Conservation (phyloP, 2,329 filamentous ascomycete species). For the Metarhizium anisopliae region DNA sequence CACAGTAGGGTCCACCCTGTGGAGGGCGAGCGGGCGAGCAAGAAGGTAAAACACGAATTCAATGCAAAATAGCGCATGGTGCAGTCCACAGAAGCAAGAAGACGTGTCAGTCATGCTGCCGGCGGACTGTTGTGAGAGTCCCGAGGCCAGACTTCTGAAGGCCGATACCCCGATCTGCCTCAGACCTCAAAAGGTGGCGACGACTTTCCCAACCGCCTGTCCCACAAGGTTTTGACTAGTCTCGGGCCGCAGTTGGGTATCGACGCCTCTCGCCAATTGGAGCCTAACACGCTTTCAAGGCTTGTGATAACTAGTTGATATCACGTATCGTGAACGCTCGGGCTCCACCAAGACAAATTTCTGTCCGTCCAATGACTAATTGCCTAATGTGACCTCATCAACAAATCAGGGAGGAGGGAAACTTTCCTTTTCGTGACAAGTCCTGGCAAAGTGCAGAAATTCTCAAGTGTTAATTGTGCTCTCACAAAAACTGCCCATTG, state of each 20-base stretch:
- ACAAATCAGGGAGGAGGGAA: background rate
- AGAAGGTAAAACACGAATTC: background rate
- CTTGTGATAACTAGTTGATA: background rate
- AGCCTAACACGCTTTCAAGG: slow-evolving; percentile 21
- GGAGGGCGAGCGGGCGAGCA: background rate
- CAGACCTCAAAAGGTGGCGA: background rate
- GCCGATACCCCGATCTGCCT: background rate
- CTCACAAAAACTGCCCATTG: background rate
- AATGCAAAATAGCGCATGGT: background rate
- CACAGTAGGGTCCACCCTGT: background rate
- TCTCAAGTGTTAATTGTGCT: background rate
- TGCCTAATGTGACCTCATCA: background rate
- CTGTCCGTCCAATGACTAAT: background rate
- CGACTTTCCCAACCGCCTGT: background rate
- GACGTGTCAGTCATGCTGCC: slow-evolving; percentile 3
- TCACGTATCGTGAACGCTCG: background rate
- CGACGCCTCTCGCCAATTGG: slow-evolving; percentile 28
- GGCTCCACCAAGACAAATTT: background rate
- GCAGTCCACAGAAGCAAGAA: slow-evolving; percentile 1
- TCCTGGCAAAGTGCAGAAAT: background rate
- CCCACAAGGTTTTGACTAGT: slow-evolving; percentile 4
- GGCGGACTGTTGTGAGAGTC: background rate
- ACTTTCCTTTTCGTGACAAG: background rate
- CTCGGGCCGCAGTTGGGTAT: slow-evolving; percentile 25
- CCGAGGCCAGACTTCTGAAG: background rate